phyloP scores from a whole-genome alignment of 2,329 filamentous ascomycete species.

The Pseudocercospora fijiensis region DNA sequence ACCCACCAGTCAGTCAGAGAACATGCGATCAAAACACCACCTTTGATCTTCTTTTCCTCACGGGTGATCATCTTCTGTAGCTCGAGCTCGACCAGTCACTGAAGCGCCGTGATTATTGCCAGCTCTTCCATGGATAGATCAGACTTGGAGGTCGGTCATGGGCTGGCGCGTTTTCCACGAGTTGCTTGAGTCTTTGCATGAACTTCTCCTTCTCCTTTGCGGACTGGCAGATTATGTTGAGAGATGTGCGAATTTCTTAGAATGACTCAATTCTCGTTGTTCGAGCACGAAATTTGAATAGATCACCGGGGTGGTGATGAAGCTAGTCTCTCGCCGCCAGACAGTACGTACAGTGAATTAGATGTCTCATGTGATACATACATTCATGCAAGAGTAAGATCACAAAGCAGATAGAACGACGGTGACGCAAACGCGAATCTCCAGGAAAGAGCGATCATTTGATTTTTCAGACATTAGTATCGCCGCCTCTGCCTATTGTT shows the following conservation, averaged over 20 bases:
- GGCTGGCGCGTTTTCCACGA: background rate
- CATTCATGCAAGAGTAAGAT: too few species aligned
- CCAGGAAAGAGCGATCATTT: background rate
- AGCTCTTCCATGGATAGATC: background rate
- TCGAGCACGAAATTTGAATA: background rate
- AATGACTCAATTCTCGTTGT: background rate
- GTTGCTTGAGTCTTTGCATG: background rate
- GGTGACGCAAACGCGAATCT: background rate
- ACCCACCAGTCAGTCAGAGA: too few species aligned
- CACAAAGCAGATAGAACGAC: too few species aligned
- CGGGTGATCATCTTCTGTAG: background rate
- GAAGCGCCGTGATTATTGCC: background rate
- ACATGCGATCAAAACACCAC: too few species aligned
- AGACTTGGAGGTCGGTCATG: background rate
- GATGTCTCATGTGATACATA: too few species aligned
- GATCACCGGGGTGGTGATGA: background rate
- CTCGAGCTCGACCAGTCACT: background rate
- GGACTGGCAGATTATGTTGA: background rate
- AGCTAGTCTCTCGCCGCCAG: background rate
- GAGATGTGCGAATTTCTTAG: background rate
- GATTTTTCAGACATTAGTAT: background rate
- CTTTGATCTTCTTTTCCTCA: background rate
- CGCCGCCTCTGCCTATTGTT: background rate
- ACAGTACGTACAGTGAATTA: background rate
- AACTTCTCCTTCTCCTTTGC: background rate